Conservation (phyloP, 139 green algal genomes). For the Chlamydomonas eustigma region DNA sequence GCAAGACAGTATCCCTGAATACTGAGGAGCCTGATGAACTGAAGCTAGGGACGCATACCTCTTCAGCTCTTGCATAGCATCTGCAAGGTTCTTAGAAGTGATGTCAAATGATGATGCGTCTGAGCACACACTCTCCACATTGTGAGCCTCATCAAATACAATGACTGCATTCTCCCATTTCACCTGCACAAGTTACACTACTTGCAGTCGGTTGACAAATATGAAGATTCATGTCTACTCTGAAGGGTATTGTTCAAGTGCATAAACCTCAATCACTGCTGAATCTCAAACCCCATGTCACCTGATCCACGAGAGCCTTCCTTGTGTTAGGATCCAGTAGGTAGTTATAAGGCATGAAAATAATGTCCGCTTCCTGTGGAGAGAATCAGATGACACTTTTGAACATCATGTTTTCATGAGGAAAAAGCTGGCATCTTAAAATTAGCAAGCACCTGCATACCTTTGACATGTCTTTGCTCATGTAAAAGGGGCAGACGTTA, state of each 20-base stretch:
- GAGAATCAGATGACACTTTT: background rate
- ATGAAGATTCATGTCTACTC: too few species aligned
- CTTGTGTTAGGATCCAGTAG: conserved; percentile 65
- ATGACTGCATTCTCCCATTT: conserved; percentile 71
- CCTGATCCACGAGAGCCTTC: conserved; percentile 45
- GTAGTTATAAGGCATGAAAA: conserved; percentile 98
- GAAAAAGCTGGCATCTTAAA: too few species aligned
- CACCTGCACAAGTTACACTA: conserved; percentile 34
- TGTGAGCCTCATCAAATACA: conserved; percentile 97
- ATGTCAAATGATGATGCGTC: conserved; percentile 87
- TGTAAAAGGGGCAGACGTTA: conserved; percentile 42
- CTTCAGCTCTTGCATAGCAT: conserved; percentile 39
- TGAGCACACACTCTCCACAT: conserved; percentile 82
- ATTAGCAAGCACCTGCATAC: too few species aligned
- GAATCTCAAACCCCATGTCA: too few species aligned
- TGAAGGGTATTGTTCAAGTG: too few species aligned
- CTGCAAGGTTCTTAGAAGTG: conserved; percentile 47
- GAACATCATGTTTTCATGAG: too few species aligned
- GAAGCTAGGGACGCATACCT: too few species aligned
- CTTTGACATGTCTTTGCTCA: conserved; percentile 19
- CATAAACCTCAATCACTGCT: too few species aligned
- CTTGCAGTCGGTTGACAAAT: too few species aligned
- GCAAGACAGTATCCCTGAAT: too few species aligned
- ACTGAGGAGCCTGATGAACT: too few species aligned
- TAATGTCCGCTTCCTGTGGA: conserved; percentile 66